These are phyloP conservation scores for Penicillium brasilianum DNA, from an alignment of 2,329 filamentous ascomycete species.

Conservation along the genomic window DNA sequence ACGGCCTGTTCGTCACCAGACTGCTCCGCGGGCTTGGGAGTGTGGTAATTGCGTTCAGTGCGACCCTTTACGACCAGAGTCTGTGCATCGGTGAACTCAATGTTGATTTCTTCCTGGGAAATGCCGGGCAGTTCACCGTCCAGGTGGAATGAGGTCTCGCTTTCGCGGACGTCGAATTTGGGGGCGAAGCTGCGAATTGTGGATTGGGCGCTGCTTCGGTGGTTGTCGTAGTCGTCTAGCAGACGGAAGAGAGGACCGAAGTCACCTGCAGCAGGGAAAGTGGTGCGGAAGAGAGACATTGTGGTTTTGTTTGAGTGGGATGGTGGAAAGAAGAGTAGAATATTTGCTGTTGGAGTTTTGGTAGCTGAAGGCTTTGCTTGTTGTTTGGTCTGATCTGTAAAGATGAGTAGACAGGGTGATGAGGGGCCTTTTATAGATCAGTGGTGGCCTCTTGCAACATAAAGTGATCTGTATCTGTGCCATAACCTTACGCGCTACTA, in stretches of 20 bases:
- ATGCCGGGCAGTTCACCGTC: conserved; percentile 58
- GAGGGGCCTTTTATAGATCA: conserved; percentile 1
- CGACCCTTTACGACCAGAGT: conserved; percentile 54
- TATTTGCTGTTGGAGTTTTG: neutral
- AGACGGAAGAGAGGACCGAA: conserved; percentile 53
- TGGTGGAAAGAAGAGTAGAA: neutral
- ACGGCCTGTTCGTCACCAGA: conserved; percentile 31
- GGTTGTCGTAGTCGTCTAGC: conserved; percentile 50
- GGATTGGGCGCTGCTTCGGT: conserved; percentile 33
- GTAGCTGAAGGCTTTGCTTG: neutral
- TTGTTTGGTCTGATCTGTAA: neutral
- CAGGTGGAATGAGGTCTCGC: conserved; percentile 50
- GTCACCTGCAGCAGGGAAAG: conserved; percentile 39
- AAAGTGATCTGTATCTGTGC: conserved; percentile 2
- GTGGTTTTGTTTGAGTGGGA: conserved; percentile 15
- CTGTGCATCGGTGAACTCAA: conserved; percentile 55
- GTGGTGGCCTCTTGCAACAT: neutral
- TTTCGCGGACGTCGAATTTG: conserved; percentile 55
- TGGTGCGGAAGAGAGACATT: conserved; percentile 44
- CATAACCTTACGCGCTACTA: neutral
- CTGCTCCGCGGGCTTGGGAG: conserved; percentile 53
- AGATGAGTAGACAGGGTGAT: neutral
- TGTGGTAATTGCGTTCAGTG: conserved; percentile 44
- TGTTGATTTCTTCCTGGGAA: conserved; percentile 51
- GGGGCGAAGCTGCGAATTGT: conserved; percentile 46